phyloP scores from a whole-genome alignment of 441 rosid genomes.

The Croton laevigatus region DNA sequence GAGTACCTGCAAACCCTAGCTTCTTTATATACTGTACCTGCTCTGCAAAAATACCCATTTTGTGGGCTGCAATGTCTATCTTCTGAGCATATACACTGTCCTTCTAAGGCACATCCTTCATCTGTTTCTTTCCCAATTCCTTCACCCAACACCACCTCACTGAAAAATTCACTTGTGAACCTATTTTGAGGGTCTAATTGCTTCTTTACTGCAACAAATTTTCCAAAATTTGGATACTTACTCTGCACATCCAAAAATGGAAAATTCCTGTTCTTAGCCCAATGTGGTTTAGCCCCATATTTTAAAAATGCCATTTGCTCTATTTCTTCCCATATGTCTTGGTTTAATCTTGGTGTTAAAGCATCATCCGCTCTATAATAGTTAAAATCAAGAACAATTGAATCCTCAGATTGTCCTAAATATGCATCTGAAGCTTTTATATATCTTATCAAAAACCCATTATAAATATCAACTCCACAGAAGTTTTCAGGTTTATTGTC shows the following conservation, averaged over 20 bases:
- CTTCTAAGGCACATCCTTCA: constrained; percentile 85
- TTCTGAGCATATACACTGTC: constrained; percentile 75
- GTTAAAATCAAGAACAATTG: constrained; percentile 71
- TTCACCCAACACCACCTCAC: constrained; percentile 50
- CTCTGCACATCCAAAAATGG: constrained; percentile 49
- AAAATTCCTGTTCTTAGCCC: constrained; percentile 78
- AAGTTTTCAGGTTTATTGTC: constrained; percentile 53
- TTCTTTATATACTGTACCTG: constrained; percentile 58
- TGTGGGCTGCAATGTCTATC: constrained; percentile 67
- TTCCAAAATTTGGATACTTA: constrained; percentile 45
- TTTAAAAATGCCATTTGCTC: constrained; percentile 86
- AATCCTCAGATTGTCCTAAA: constrained; percentile 78
- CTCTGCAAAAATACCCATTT: constrained; percentile 59
- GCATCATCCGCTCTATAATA: constrained; percentile 64
- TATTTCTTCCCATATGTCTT: constrained; percentile 81
- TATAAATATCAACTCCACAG: constrained; percentile 69
- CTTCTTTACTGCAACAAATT: constrained; percentile 54
- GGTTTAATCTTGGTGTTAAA: constrained; percentile 56
- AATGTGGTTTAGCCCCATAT: constrained; percentile 73
- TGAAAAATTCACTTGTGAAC: constrained; percentile 78
- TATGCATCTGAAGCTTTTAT: constrained; percentile 71
- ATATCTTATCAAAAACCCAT: constrained; percentile 68
- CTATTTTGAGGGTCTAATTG: constrained; percentile 55
- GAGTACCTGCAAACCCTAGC: constrained; percentile 73
- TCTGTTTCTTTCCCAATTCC: constrained; percentile 32